A percentile compares a stretch with the other conserved stretches of the same genome.
phyloP scores from a whole-genome alignment of 305 asterid species.

The Plantago coronopus region DNA sequence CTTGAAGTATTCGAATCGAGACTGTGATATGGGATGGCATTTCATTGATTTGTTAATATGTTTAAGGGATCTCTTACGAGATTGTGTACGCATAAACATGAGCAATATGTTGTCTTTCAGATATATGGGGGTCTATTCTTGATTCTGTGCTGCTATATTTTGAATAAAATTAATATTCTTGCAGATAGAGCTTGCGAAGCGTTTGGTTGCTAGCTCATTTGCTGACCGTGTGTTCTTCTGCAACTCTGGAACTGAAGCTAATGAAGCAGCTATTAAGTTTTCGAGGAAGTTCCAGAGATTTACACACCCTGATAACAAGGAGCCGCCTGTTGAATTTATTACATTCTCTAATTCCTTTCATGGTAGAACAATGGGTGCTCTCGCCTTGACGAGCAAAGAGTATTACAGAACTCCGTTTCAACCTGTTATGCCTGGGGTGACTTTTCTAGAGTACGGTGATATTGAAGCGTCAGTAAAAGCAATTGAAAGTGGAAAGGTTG shows the following conservation, averaged over 20 bases:
- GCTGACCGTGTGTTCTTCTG: slow-evolving; percentile 94
- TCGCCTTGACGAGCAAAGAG: slow-evolving; percentile 96
- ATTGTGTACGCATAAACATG: too few relatives aligned
- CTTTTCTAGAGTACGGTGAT: slow-evolving; percentile 74
- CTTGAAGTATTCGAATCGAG: too few relatives aligned
- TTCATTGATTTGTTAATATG: too few relatives aligned
- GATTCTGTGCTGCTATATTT: slow-evolving; percentile 1
- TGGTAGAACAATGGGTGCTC: slow-evolving; percentile 95
- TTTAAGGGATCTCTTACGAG: too few relatives aligned
- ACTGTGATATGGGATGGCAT: too few relatives aligned
- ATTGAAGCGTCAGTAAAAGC: slow-evolving; percentile 57
- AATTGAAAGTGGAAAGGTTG: slow-evolving; percentile 65
- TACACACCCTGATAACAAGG: slow-evolving; percentile 44
- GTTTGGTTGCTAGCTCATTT: slow-evolving; percentile 61
- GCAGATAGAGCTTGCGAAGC: slow-evolving; percentile 90
- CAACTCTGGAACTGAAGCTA: slow-evolving; percentile 95
- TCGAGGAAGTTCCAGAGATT: slow-evolving; percentile 74
- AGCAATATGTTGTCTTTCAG: background rate
- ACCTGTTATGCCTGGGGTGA: slow-evolving; percentile 96
- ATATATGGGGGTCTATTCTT: background rate
- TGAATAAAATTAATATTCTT: slow-evolving; percentile 4
- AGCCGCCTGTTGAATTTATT: slow-evolving; percentile 66
- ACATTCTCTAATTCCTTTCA: slow-evolving; percentile 84
- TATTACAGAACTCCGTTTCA: slow-evolving; percentile 82
- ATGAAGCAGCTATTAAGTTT: slow-evolving; percentile 93